A percentile compares a stretch with the other conserved stretches of the same genome.
Conservation (phyloP, 768 basidiomycete species). For the Russula sp. region DNA sequence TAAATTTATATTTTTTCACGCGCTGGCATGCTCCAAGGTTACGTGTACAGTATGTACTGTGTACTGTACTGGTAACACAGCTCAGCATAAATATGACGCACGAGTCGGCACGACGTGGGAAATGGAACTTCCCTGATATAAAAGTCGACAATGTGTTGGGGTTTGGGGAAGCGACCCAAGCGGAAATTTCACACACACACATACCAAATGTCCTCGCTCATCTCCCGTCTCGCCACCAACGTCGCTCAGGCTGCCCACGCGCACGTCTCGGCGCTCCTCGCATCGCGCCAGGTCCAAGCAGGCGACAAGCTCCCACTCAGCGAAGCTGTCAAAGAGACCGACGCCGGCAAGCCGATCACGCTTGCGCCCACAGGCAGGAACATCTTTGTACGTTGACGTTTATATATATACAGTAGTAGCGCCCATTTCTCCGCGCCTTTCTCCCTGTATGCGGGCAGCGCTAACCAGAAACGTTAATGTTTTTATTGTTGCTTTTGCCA, state of each 20-base stretch:
- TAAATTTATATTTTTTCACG: no score
- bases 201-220: slow-evolving; percentile 6
- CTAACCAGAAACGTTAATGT: background rate
- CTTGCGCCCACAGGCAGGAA: slow-evolving; percentile 17
- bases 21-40: no score
- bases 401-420: background rate
- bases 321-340: slow-evolving; percentile 18
- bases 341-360: slow-evolving; percentile 5
- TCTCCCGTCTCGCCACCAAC: background rate
- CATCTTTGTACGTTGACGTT: slow-evolving; percentile 15
- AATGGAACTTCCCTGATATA: no score
- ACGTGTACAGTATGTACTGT: no score
- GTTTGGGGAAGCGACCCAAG: no score
- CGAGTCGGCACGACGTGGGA: no score
- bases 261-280: slow-evolving; percentile 11
- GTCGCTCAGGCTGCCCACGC: slow-evolving; percentile 20
- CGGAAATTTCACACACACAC: background rate
- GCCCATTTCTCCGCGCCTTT: background rate
- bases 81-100: no score
- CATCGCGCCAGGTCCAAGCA: slow-evolving; percentile 8
- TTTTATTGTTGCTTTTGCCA: no score
- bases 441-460: background rate
- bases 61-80: no score
- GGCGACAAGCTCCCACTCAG: slow-evolving; percentile 22
- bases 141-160: no score